These are phyloP conservation scores for Candida boleticola DNA, from an alignment of 805 yeast species.

Conservation along the genomic window DNA sequence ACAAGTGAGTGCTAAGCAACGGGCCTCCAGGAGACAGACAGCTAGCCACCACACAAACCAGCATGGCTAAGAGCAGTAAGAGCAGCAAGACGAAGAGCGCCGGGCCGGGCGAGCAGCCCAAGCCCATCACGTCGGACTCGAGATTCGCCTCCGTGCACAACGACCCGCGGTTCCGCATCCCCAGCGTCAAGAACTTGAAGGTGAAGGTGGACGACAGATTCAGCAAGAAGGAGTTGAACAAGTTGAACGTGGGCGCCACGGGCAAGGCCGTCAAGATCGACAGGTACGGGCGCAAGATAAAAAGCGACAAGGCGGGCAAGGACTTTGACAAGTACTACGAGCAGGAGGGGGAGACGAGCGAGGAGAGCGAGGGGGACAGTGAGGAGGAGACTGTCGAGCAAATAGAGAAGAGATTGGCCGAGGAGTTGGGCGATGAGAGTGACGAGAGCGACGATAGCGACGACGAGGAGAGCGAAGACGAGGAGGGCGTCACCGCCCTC, in stretches of 20 bases:
- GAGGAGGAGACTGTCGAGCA: conserved; percentile 19
- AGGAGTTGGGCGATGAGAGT: conserved; percentile 11
- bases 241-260: conserved; percentile 38
- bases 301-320: conserved; percentile 40
- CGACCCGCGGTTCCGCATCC: conserved; percentile 85
- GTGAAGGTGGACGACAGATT: conserved; percentile 86
- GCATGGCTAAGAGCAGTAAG: conserved; percentile 7
- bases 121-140: conserved; percentile 56
- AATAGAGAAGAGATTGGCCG: conserved; percentile 14
- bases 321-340: conserved; percentile 69
- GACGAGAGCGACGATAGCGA: conserved; percentile 14
- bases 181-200: conserved; percentile 65
- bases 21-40: background rate
- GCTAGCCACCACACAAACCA: background rate
- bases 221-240: conserved; percentile 57
- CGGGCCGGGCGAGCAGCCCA: conserved; percentile 5
- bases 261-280: conserved; percentile 73
- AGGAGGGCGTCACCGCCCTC: conserved; percentile 14
- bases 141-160: conserved; percentile 76
- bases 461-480: conserved; percentile 11
- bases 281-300: conserved; percentile 78
- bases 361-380: conserved; percentile 13
- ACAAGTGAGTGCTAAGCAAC: no score
- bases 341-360: conserved; percentile 23
- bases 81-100: conserved; percentile 7